phyloP scores from a whole-genome alignment of 495 filamentous ascomycete genomes.

The Xylaria sp. region DNA sequence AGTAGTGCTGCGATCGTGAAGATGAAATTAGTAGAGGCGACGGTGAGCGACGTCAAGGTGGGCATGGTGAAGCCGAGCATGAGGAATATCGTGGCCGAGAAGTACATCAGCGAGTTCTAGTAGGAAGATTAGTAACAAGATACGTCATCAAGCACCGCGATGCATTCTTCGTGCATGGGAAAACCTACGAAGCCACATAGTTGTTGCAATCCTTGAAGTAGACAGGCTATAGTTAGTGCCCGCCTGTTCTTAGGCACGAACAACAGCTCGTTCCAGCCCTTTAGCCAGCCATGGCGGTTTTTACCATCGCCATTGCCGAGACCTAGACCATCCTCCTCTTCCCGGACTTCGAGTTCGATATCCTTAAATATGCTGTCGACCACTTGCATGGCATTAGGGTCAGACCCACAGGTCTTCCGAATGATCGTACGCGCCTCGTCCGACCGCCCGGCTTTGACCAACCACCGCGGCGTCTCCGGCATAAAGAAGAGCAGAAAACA shows the following conservation, averaged over 20 bases:
- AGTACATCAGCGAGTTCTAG: conserved; percentile 93
- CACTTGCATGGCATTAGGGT: conserved; percentile 51
- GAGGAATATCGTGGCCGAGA: conserved; percentile 88
- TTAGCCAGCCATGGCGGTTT: conserved; percentile 41
- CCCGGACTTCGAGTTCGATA: conserved; percentile 72
- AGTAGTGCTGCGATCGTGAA: conserved; percentile 80
- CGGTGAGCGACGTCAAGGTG: conserved; percentile 79
- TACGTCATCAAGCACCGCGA: neutral
- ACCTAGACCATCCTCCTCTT: conserved; percentile 63
- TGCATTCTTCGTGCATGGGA: neutral
- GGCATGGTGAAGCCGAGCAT: conserved; percentile 80
- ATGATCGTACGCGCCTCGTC: conserved; percentile 68
- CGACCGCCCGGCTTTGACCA: conserved; percentile 70
- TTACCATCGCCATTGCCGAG: conserved; percentile 39
- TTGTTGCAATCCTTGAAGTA: conserved; percentile 88
- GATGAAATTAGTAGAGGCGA: conserved; percentile 83
- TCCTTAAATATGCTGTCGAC: conserved; percentile 64
- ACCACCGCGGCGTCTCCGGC: conserved; percentile 89
- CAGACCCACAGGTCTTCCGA: conserved; percentile 65
- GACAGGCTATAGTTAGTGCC: conserved; percentile 81
- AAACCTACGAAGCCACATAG: conserved; percentile 82
- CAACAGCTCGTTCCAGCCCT: conserved; percentile 63
- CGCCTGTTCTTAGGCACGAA: conserved; percentile 70
- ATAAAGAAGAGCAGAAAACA: conserved; percentile 67
- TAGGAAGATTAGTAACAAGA: conserved; percentile 27